Base-by-base conservation (phyloP, 2,329 filamentous ascomycete genomes). In the Penicillium sp. region DNA sequence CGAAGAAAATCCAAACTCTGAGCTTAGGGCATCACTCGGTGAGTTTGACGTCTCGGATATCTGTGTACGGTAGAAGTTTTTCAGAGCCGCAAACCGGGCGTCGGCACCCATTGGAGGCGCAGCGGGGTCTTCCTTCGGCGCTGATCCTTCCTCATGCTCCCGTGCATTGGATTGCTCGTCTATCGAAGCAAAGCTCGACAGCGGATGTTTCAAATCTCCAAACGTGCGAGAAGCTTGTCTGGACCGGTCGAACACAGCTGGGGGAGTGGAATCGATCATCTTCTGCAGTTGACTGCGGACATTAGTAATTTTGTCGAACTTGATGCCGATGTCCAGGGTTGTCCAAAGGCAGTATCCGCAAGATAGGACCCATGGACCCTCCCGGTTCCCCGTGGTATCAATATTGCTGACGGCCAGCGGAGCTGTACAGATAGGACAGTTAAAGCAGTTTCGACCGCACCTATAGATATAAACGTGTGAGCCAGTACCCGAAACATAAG, bases 341-440 rank as follows among this genome's bases (percentile, higher is more conserved):
- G 83, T 89, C 93, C 93, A 99, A 69, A 88, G 84, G 75, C 93
- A 99, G 71, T 95, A 95, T 43, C 84, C 83, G 74, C 93, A 99
- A 31, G 85, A 82, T 35, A 99, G 77, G 29, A 92, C 83, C 71
- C 86, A 96, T 0, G 87, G 84, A 1, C 80, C 80, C 43, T 72
- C 69, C 45, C 72, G 71, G 13, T 65, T 69, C 56, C 69, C 65
- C 42, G 68, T 58, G 57, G 68, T 78, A 30, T 78, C 86, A 52
- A 91, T 72, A 16, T 84, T 83, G 45, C 83, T 87, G 44, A 93
- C 84, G 16, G 84, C 79, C 34, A 97, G 79, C 11, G 89, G 87
- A 0, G 89, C 84, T 25, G 88, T 84, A 69, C 93, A 99, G 56
- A 91, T 77, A 0, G 93, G 93, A 62, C 93, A 99, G 66, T 95